Conservation (phyloP, 2,329 filamentous ascomycete genomes). For the Venturia pyrina region DNA sequence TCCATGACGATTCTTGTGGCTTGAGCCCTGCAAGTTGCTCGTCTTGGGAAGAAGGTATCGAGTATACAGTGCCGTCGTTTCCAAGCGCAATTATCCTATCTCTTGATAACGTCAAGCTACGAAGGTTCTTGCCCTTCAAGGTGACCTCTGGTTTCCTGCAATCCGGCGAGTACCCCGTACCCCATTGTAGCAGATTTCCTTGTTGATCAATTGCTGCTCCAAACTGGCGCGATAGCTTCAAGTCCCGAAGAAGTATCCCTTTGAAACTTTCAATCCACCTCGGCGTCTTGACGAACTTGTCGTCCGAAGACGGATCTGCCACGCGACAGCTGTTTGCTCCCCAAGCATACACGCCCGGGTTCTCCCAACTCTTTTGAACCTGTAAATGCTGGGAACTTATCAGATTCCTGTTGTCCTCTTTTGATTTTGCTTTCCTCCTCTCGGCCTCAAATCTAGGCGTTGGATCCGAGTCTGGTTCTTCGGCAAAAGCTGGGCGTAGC, state of each 20-base stretch:
- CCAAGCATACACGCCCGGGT: conserved; percentile 89
- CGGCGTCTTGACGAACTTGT: conserved; percentile 69
- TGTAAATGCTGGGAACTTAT: conserved; percentile 82
- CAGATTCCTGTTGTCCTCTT: conserved; percentile 63
- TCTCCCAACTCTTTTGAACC: conserved; percentile 69
- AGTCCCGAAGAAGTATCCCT: conserved; percentile 69
- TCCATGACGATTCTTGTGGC: conserved; percentile 55
- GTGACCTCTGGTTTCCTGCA: conserved; percentile 58
- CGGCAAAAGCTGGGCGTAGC: conserved; percentile 34
- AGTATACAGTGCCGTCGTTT: conserved; percentile 69
- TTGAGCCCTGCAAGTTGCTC: conserved; percentile 62
- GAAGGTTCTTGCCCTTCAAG: conserved; percentile 69
- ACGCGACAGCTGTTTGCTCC: conserved; percentile 78
- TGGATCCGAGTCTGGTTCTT: conserved; percentile 37
- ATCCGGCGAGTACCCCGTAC: conserved; percentile 59
- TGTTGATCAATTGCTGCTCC: conserved; percentile 80
- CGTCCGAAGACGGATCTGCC: conserved; percentile 73
- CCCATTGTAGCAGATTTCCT: conserved; percentile 90
- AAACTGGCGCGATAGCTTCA: conserved; percentile 74
- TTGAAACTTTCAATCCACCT: conserved; percentile 74
- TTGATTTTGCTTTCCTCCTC: conserved; percentile 43
- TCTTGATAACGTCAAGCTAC: conserved; percentile 64
- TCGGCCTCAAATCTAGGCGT: conserved; percentile 60
- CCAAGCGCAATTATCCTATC: conserved; percentile 77
- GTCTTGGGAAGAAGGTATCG: conserved; percentile 62